A percentile compares a stretch with the other conserved stretches of the same genome.
phyloP scores from a whole-genome alignment of 495 filamentous ascomycete genomes.

The Cercophora scortea region DNA sequence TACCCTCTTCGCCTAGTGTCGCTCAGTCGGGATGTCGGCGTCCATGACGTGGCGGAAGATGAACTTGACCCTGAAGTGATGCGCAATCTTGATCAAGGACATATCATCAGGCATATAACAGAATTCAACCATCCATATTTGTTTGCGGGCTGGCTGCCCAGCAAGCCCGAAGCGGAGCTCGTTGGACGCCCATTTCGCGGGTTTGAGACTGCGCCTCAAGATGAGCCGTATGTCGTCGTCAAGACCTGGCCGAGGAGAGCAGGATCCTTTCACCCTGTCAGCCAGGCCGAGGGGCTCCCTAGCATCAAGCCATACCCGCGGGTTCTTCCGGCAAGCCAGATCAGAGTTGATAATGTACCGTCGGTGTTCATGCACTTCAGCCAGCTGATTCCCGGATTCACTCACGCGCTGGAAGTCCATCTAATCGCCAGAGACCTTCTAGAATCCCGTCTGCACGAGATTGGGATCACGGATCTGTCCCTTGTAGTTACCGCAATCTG shows the following conservation, averaged over 20 bases:
- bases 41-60: conserved; percentile 5
- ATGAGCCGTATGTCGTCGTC: conserved; percentile 42
- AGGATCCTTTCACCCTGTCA: conserved; percentile 50
- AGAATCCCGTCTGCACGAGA: conserved; percentile 47
- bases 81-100: conserved; percentile 3
- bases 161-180: conserved; percentile 26
- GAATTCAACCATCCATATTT: conserved; percentile 20
- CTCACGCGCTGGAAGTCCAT: conserved; percentile 56
- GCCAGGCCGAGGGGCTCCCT: background rate
- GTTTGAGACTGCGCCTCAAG: conserved; percentile 21
- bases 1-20: conserved; percentile 30
- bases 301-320: conserved; percentile 23
- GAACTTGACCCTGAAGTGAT: conserved; percentile 9
- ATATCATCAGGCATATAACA: conserved; percentile 25
- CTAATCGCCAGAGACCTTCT: conserved; percentile 59
- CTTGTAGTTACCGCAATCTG: conserved; percentile 69
- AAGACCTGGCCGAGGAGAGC: conserved; percentile 45
- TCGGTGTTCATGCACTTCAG: conserved; percentile 55
- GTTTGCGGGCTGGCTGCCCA: conserved; percentile 23
- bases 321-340: conserved; percentile 24
- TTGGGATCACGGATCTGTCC: conserved; percentile 44
- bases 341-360: conserved; percentile 49
- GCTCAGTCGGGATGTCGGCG: conserved; percentile 6
- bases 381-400: conserved; percentile 66
- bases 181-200: conserved; percentile 11